These are phyloP conservation scores for Emmonsiellopsis sp. DNA, from an alignment of 2,329 filamentous ascomycete genomes.

Conservation along the genomic window DNA sequence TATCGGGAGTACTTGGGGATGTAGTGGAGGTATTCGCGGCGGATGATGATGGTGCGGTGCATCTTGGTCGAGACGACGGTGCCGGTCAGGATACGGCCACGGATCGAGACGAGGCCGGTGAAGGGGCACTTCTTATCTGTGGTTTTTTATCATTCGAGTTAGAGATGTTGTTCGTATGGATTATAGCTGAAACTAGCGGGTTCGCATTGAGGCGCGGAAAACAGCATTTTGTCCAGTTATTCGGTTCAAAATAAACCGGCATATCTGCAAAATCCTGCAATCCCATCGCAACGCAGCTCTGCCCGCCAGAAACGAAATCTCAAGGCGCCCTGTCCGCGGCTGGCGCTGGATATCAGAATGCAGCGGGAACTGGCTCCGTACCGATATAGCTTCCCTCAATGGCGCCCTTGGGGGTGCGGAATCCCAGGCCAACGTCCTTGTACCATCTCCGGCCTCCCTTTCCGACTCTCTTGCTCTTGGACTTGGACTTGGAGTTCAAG, in stretches of 20 bases:
- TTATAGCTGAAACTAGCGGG: neutral
- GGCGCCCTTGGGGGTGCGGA: constrained; percentile 95
- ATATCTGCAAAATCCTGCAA: neutral
- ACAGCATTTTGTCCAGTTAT: neutral
- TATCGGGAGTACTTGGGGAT: constrained; percentile 99
- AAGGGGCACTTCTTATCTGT: constrained; percentile 99
- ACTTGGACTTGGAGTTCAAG: constrained; percentile 91
- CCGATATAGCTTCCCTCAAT: constrained; percentile 99
- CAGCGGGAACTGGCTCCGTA: constrained; percentile 48
- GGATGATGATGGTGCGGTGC: constrained; percentile 99
- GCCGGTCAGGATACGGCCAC: constrained; percentile 98
- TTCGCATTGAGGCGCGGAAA: neutral
- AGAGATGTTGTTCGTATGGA: neutral
- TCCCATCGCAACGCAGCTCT: neutral
- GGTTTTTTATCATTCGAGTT: constrained; percentile 8
- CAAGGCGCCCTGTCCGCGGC: neutral
- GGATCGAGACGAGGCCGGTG: constrained; percentile 97
- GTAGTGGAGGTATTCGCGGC: constrained; percentile 99
- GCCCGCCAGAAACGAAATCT: neutral
- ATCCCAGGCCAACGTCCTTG: constrained; percentile 99
- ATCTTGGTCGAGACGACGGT: constrained; percentile 99
- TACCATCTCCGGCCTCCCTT: constrained; percentile 96
- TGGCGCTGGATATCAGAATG: constrained; percentile 13
- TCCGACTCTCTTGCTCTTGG: constrained; percentile 68
- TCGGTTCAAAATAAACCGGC: neutral